Evolutionary conservation across 2,329 filamentous ascomycete genomes (phyloP).

Genomic region (Acrocalymma vagum): DNA sequence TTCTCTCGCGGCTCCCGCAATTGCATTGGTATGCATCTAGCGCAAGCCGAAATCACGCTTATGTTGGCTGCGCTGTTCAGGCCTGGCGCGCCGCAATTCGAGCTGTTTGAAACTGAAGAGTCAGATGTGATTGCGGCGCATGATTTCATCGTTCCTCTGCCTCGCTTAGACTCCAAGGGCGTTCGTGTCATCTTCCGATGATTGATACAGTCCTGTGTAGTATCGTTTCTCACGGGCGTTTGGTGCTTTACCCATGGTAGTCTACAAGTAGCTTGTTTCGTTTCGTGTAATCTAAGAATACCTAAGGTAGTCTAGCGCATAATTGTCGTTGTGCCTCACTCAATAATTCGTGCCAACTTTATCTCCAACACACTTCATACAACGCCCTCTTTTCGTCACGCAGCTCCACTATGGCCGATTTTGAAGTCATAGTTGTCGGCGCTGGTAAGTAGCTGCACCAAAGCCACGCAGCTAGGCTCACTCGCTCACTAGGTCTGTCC

Average conservation of each 20-base stretch:
- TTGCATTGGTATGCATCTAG: conserved; percentile 27
- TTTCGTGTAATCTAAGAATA: too few species aligned
- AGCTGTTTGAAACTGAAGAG: conserved; percentile 28
- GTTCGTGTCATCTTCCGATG: conserved; percentile 17
- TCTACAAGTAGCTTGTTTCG: too few species aligned
- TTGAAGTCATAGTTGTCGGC: conserved; percentile 11
- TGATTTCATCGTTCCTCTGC: conserved; percentile 38
- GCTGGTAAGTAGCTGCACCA: too few species aligned
- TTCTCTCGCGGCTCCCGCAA: conserved; percentile 26
- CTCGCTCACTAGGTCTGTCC: conserved; percentile 18
- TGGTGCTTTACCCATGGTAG: too few species aligned
- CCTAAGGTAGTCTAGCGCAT: too few species aligned
- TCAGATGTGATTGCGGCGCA: conserved; percentile 24
- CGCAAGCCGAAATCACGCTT: conserved; percentile 29
- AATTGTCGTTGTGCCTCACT: too few species aligned
- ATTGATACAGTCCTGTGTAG: too few species aligned
- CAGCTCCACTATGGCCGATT: neutral
- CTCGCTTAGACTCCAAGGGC: conserved; percentile 28
- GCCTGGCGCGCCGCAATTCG: conserved; percentile 18
- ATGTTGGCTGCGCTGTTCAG: conserved; percentile 31
- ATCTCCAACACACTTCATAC: too few species aligned
- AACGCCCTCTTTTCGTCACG: too few species aligned
- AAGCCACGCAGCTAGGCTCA: too few species aligned
- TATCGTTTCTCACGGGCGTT: too few species aligned
- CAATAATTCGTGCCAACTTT: too few species aligned